These are phyloP conservation scores for Sorghum bicolor DNA, from an alignment of 176 grass and related monocot genomes.

Conservation along the genomic window DNA sequence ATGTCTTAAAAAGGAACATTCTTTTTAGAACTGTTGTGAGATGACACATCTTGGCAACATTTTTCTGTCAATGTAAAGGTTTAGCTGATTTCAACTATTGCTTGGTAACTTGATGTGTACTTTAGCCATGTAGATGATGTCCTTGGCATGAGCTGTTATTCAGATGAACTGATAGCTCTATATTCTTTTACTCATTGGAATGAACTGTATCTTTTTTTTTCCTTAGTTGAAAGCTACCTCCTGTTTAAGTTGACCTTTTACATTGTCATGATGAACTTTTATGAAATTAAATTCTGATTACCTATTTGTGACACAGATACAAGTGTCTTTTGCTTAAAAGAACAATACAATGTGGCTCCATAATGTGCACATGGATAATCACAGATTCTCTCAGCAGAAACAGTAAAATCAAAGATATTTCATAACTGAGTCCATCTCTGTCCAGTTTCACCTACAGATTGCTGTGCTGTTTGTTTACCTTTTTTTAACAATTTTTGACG, in stretches of 20 bases:
- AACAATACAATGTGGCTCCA: neutral
- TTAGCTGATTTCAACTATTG: neutral
- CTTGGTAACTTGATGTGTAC: neutral
- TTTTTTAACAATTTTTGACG: neutral
- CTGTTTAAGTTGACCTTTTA: neutral
- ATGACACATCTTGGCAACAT: neutral
- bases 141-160: neutral
- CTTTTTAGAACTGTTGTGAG: neutral
- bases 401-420: neutral
- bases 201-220: neutral
- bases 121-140: neutral
- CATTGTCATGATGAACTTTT: neutral
- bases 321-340: neutral
- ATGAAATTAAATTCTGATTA: neutral
- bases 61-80: neutral
- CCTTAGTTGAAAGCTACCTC: neutral
- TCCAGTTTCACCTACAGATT: neutral
- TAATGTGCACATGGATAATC: neutral
- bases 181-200: neutral
- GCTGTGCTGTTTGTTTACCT: neutral
- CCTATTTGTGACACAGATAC: neutral
- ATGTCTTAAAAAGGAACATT: neutral
- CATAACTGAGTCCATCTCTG: neutral
- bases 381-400: neutral
- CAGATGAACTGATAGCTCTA: neutral